Percentiles rank a stretch among this genome's conserved stretches.
phyloP scores from a whole-genome alignment of 1,284 basidiomycete species.

The Apiotrichum domesticum region DNA sequence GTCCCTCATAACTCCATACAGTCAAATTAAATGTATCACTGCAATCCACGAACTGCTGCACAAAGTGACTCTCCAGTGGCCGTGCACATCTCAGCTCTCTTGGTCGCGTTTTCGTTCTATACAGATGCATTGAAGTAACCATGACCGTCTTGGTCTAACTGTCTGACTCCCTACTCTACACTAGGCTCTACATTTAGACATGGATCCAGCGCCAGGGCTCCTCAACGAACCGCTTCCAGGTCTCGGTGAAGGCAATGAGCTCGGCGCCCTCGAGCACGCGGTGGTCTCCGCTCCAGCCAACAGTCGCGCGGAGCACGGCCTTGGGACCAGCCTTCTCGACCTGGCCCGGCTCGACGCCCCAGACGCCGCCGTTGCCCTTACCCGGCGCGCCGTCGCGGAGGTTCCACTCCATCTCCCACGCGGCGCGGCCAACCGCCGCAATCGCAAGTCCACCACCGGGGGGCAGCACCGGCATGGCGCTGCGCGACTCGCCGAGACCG shows the following conservation, averaged over 20 bases:
- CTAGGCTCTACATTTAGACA: constrained; percentile 6
- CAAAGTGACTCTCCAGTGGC: too few species aligned
- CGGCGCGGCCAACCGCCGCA: constrained; percentile 77
- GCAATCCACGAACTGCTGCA: too few species aligned
- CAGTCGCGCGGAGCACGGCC: constrained; percentile 61
- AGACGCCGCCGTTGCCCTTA: constrained; percentile 42
- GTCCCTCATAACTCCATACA: too few species aligned
- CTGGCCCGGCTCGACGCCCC: constrained; percentile 50
- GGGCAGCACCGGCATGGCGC: constrained; percentile 71
- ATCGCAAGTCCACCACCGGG: constrained; percentile 86
- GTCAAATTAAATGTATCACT: too few species aligned
- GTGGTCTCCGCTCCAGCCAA: constrained; percentile 88
- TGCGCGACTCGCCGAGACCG: constrained; percentile 65
- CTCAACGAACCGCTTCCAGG: constrained; percentile 81
- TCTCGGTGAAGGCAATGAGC: constrained; percentile 80
- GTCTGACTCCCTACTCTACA: too few species aligned
- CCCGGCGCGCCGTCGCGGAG: constrained; percentile 11
- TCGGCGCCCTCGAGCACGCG: constrained; percentile 82
- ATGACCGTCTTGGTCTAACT: too few species aligned
- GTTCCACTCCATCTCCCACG: constrained; percentile 53
- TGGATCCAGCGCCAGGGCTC: constrained; percentile 57
- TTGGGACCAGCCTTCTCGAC: constrained; percentile 52
- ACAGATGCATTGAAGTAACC: too few species aligned
- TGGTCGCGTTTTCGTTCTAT: too few species aligned
- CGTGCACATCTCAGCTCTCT: too few species aligned